A percentile compares a stretch with the other conserved stretches of the same genome.
phyloP scores from a whole-genome alignment of 306 rosid genomes.

The Macrotyloma uniflorum region DNA sequence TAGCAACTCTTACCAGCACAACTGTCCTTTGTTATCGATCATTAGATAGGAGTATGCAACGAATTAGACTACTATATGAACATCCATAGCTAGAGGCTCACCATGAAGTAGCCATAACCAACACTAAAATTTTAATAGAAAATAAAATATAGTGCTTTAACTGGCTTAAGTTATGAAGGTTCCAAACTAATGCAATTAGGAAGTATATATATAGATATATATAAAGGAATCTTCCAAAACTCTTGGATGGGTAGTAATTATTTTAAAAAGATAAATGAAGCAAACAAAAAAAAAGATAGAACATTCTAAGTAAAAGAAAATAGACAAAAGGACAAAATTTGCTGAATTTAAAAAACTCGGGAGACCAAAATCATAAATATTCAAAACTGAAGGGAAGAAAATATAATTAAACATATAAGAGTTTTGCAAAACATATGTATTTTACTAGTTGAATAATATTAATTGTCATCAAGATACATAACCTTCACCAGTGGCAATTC shows the following conservation, averaged over 20 bases:
- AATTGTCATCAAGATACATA: no score
- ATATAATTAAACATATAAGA: no score
- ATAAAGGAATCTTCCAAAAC: not conserved
- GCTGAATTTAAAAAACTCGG: not conserved
- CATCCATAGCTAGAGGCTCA: not conserved
- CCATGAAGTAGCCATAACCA: not conserved
- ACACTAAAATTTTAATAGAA: not conserved
- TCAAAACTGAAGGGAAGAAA: not conserved
- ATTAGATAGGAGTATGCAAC: not conserved
- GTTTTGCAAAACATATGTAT: no score
- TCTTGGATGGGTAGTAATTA: not conserved
- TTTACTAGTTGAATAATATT: no score
- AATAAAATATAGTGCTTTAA: not conserved
- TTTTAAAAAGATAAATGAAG: not conserved
- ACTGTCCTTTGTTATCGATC: not conserved
- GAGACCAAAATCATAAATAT: not conserved
- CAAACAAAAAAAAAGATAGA: not conserved
- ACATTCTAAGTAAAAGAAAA: not conserved
- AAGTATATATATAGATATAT: no score
- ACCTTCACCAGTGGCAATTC: no score
- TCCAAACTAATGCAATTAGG: not conserved
- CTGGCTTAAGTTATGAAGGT: not conserved
- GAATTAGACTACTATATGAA: not conserved
- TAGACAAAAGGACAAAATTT: not conserved
- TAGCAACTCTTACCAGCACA: not conserved